Percentiles rank a stretch among this genome's conserved stretches.
Evolutionary conservation across 1,284 basidiomycete species (phyloP).

Genomic region (Microbotryum violaceum): DNA sequence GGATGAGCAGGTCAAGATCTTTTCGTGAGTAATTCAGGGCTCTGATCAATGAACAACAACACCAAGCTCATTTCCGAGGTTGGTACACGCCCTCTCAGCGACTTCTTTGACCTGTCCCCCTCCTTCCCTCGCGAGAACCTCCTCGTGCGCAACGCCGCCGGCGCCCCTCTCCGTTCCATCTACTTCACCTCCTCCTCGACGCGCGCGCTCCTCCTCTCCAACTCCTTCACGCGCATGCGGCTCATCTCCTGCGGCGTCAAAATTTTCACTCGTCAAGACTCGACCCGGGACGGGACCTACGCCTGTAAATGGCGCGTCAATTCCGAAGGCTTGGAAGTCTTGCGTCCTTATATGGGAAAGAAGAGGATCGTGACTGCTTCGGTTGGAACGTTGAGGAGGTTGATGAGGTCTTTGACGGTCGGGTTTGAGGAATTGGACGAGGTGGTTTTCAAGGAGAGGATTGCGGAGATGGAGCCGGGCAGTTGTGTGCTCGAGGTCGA

Average conservation of each 20-base stretch:
- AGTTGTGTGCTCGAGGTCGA: slow-evolving; percentile 65
- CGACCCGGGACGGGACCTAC: slow-evolving; percentile 42
- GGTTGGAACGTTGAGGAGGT: slow-evolving; percentile 54
- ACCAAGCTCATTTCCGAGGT: background rate
- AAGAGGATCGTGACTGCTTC: slow-evolving; percentile 57
- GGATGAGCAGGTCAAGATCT: slow-evolving; percentile 60
- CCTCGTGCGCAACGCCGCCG: slow-evolving; percentile 79
- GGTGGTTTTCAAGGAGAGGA: slow-evolving; percentile 50
- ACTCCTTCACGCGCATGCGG: slow-evolving; percentile 76
- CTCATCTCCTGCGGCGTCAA: slow-evolving; percentile 89
- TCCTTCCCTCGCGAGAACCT: slow-evolving; percentile 67
- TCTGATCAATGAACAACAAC: background rate
- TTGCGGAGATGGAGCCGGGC: slow-evolving; percentile 51
- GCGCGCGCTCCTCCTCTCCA: slow-evolving; percentile 61
- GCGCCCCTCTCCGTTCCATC: slow-evolving; percentile 67
- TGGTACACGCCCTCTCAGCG: slow-evolving; percentile 44
- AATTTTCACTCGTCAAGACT: slow-evolving; percentile 53
- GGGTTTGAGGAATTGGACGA: slow-evolving; percentile 53
- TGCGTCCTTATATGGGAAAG: slow-evolving; percentile 68
- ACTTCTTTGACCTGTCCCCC: slow-evolving; percentile 64
- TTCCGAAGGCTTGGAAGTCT: slow-evolving; percentile 72
- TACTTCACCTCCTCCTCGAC: slow-evolving; percentile 85
- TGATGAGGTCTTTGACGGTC: slow-evolving; percentile 42
- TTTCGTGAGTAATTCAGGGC: slow-evolving; percentile 52
- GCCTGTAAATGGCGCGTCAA: slow-evolving; percentile 58